Percentiles rank a stretch among this genome's conserved stretches.
These are phyloP conservation scores for Podospora anserina DNA, from an alignment of 495 filamentous ascomycete genomes.

Conservation along the genomic window DNA sequence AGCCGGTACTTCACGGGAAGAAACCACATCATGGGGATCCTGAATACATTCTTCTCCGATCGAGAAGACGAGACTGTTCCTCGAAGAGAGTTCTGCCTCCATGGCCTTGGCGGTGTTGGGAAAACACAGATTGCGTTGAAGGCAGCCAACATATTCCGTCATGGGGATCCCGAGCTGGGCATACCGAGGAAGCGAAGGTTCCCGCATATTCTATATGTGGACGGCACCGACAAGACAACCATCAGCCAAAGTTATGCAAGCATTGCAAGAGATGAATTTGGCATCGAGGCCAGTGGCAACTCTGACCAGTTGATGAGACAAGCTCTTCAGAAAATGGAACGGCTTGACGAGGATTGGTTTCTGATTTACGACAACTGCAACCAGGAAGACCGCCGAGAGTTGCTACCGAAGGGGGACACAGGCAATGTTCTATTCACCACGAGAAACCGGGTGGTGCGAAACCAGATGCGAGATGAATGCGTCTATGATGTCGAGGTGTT, in stretches of 20 bases:
- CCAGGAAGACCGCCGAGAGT: neutral
- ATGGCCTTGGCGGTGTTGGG: constrained; percentile 26
- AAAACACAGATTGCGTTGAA: constrained; percentile 28
- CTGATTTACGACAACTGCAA: constrained; percentile 16
- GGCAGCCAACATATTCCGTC: constrained; percentile 9
- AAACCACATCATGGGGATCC: constrained; percentile 16
- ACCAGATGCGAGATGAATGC: neutral
- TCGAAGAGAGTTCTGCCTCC: constrained; percentile 20
- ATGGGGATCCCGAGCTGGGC: constrained; percentile 5
- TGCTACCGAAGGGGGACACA: neutral
- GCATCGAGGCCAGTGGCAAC: neutral
- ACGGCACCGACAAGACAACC: constrained; percentile 15
- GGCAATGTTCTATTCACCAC: neutral
- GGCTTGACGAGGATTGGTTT: constrained; percentile 11
- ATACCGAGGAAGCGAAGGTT: constrained; percentile 8
- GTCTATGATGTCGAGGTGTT: neutral
- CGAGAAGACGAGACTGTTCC: neutral
- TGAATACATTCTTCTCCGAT: constrained; percentile 12
- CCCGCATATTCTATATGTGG: constrained; percentile 22
- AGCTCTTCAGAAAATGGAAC: constrained; percentile 5
- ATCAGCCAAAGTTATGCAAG: constrained; percentile 19
- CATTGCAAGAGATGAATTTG: constrained; percentile 6
- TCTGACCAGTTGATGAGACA: neutral
- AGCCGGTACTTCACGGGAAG: constrained; percentile 26
- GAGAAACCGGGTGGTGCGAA: neutral